phyloP scores from a whole-genome alignment of 768 basidiomycete genomes.

The Collybia mongolica region DNA sequence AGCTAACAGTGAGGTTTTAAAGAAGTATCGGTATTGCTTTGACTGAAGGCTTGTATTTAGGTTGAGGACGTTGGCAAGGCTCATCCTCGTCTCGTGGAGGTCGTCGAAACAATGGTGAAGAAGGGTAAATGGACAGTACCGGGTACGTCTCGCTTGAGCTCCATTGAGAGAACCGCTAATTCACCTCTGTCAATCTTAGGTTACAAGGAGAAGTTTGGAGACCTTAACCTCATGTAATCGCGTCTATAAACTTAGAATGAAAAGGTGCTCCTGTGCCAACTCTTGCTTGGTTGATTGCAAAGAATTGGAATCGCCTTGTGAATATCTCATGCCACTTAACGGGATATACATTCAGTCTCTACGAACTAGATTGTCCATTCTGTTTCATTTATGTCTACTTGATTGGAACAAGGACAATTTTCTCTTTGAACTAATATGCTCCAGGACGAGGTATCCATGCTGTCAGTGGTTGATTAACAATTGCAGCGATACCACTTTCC shows the following conservation, averaged over 20 bases:
- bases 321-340: no score
- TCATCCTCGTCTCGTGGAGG: conserved; percentile 87
- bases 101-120: conserved; percentile 92
- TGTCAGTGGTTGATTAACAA: conserved; percentile 33
- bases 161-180: neutral
- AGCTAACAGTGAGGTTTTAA: conserved; percentile 67
- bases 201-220: conserved; percentile 96
- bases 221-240: conserved; percentile 85
- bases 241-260: conserved; percentile 11
- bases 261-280: conserved; percentile 1
- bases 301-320: no score
- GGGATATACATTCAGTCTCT: no score
- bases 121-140: conserved; percentile 99
- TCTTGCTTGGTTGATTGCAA: neutral
- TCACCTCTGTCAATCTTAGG: conserved; percentile 35
- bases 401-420: no score
- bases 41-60: conserved; percentile 33
- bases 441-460: conserved; percentile 29
- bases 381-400: no score
- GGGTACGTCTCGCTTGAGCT: conserved; percentile 43
- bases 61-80: conserved; percentile 88
- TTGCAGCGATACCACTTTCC: conserved; percentile 31
- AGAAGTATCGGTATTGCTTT: neutral
- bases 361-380: no score
- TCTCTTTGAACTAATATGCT: conserved; percentile 22